Percentiles rank a stretch among this genome's conserved stretches.
These are phyloP conservation scores for Peniophora sp. DNA, from an alignment of 1,284 basidiomycete species.

Conservation along the genomic window DNA sequence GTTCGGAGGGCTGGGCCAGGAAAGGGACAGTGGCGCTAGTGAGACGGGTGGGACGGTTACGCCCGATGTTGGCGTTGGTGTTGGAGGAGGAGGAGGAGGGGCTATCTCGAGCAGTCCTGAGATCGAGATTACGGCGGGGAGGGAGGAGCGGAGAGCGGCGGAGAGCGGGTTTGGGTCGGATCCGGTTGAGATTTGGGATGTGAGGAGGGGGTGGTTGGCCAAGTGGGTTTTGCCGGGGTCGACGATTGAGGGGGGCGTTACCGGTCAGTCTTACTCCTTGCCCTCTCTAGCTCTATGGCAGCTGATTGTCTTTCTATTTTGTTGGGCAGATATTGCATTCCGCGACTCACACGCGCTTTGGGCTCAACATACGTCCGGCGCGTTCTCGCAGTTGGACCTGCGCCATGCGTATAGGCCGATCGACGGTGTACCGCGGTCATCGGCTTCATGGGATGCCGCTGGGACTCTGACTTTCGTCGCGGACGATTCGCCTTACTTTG, in stretches of 20 bases:
- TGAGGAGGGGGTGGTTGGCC: constrained; percentile 70
- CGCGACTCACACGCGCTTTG: constrained; percentile 68
- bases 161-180: constrained; percentile 47
- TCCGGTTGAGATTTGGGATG: constrained; percentile 83
- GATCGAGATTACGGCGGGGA: constrained; percentile 5
- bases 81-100: constrained; percentile 5
- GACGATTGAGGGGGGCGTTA: constrained; percentile 58
- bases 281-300: neutral
- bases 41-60: constrained; percentile 2
- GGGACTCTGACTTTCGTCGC: constrained; percentile 68
- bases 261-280: constrained; percentile 33
- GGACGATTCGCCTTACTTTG: constrained; percentile 51
- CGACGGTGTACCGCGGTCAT: constrained; percentile 61
- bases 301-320: neutral
- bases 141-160: constrained; percentile 16
- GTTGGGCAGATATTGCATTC: constrained; percentile 54
- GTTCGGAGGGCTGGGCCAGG: constrained; percentile 23
- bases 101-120: constrained; percentile 6
- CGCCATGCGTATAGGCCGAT: constrained; percentile 55
- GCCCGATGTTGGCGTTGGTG: neutral
- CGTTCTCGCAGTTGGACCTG: constrained; percentile 75
- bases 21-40: constrained; percentile 3
- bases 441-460: constrained; percentile 61
- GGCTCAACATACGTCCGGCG: constrained; percentile 70
- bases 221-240: constrained; percentile 72